Conservation (phyloP, 2,329 filamentous ascomycete genomes). For the Hymenoscyphus fructigenus region DNA sequence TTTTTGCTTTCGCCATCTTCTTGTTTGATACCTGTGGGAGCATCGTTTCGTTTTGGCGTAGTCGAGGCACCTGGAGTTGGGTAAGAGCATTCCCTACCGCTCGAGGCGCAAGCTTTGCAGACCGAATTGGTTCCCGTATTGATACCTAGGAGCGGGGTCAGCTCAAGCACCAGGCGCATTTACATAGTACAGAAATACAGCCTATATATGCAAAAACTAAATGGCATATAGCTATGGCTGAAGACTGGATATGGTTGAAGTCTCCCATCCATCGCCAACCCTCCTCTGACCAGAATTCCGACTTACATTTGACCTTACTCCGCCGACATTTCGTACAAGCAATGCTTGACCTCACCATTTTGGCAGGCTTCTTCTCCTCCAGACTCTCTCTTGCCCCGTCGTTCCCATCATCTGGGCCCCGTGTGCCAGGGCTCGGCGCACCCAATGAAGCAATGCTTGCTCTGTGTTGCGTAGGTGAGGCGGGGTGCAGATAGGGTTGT, state of each 20-base stretch:
- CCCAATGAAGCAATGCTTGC: conserved; percentile 28
- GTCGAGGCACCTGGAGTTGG: conserved; percentile 49
- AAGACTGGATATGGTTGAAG: background rate
- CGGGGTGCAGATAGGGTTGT: conserved; percentile 32
- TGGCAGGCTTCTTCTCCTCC: conserved; percentile 44
- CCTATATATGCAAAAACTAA: background rate
- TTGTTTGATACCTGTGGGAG: conserved; percentile 30
- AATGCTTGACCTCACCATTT: conserved; percentile 73
- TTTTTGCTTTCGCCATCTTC: conserved; percentile 50
- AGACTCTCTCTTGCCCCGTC: conserved; percentile 36
- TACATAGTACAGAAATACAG: background rate
- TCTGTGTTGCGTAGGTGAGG: conserved; percentile 32
- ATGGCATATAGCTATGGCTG: background rate
- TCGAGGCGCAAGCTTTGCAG: conserved; percentile 73
- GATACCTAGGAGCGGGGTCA: conserved; percentile 31
- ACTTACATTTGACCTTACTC: conserved; percentile 83
- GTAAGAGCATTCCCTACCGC: conserved; percentile 71
- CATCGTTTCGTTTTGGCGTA: conserved; percentile 32
- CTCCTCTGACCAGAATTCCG: background rate
- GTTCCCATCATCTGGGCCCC: conserved; percentile 32
- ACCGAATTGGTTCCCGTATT: conserved; percentile 70
- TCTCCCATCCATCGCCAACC: background rate
- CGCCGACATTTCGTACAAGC: conserved; percentile 73
- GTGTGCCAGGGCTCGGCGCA: conserved; percentile 26
- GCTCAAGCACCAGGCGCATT: conserved; percentile 5